Evolutionary conservation across 225 moss, liverwort and hornwort species (phyloP).

Genomic region (Polytrichum commune): DNA sequence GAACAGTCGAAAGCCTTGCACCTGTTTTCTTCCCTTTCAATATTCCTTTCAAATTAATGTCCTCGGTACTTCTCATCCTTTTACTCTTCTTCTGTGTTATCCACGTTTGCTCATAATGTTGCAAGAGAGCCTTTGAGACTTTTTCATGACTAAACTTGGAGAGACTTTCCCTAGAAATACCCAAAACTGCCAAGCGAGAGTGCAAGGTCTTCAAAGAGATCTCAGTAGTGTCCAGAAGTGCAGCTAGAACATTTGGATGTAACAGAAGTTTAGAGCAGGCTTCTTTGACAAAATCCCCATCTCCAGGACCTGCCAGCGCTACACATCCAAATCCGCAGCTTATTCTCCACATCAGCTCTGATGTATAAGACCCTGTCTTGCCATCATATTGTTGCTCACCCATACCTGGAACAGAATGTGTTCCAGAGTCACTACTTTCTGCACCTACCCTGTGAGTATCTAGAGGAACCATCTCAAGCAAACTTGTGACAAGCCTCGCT

Average conservation of each 20-base stretch:
- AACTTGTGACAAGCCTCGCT: conserved; percentile 53
- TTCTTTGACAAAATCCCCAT: conserved; percentile 47
- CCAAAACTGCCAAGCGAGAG: conserved; percentile 18
- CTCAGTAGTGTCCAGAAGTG: conserved; percentile 30
- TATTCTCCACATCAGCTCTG: conserved; percentile 49
- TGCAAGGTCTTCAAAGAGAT: conserved; percentile 23
- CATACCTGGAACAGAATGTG: neutral
- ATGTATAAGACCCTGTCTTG: conserved; percentile 4
- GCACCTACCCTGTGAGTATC: neutral
- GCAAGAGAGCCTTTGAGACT: conserved; percentile 55
- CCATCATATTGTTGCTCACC: conserved; percentile 1
- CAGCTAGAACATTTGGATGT: conserved; percentile 36
- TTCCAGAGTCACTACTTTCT: conserved; percentile 1
- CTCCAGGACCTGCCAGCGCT: conserved; percentile 52
- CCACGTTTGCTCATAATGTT: conserved; percentile 64
- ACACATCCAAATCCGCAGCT: conserved; percentile 67
- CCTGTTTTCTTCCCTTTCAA: conserved; percentile 29
- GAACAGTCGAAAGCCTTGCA: conserved; percentile 42
- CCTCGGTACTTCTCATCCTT: conserved; percentile 13
- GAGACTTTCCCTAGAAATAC: conserved; percentile 23
- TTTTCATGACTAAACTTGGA: conserved; percentile 20
- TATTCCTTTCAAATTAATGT: conserved; percentile 20
- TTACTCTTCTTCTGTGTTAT: conserved; percentile 53
- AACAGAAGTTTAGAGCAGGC: conserved; percentile 52
- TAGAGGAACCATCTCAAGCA: conserved; percentile 41